Evolutionary conservation across 352 stramenopile species (phyloP).

Genomic region (Peronospora belbahrii): DNA sequence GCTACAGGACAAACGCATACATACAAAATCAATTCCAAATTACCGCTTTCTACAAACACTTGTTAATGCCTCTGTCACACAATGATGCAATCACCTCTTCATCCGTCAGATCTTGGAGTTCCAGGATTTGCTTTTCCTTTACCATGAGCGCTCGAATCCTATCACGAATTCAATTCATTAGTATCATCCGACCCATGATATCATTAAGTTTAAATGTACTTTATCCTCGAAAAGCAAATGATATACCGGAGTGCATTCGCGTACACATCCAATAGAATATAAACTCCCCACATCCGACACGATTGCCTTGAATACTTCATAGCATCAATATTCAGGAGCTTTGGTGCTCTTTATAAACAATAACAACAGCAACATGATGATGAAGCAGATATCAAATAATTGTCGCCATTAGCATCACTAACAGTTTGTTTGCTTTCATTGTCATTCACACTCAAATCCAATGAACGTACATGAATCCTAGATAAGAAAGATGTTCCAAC

Average conservation of each 20-base stretch:
- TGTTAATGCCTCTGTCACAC: too few relatives aligned
- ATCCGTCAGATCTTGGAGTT: slow-evolving; percentile 38
- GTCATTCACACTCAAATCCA: too few relatives aligned
- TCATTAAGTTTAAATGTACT: too few relatives aligned
- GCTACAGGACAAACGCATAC: slow-evolving; percentile 20
- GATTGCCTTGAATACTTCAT: slow-evolving; percentile 60
- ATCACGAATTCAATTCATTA: background rate
- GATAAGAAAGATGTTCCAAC: slow-evolving; percentile 77
- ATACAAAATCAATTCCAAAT: background rate
- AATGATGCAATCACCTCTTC: slow-evolving; percentile 40
- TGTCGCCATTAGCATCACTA: background rate
- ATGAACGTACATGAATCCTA: slow-evolving; percentile 66
- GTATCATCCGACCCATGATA: background rate
- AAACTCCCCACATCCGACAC: slow-evolving; percentile 64
- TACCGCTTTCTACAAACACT: too few relatives aligned
- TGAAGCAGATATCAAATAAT: too few relatives aligned
- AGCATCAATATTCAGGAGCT: slow-evolving; percentile 67
- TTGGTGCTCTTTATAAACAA: slow-evolving; percentile 45
- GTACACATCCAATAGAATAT: slow-evolving; percentile 73
- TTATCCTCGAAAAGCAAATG: too few relatives aligned
- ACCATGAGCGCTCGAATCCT: slow-evolving; percentile 55
- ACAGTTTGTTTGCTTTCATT: too few relatives aligned
- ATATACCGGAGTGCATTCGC: slow-evolving; percentile 63
- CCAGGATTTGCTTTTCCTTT: slow-evolving; percentile 51
- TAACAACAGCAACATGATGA: slow-evolving; percentile 7